phyloP scores from a whole-genome alignment of 805 yeast species.

The Kluyveromyces siamensis region DNA sequence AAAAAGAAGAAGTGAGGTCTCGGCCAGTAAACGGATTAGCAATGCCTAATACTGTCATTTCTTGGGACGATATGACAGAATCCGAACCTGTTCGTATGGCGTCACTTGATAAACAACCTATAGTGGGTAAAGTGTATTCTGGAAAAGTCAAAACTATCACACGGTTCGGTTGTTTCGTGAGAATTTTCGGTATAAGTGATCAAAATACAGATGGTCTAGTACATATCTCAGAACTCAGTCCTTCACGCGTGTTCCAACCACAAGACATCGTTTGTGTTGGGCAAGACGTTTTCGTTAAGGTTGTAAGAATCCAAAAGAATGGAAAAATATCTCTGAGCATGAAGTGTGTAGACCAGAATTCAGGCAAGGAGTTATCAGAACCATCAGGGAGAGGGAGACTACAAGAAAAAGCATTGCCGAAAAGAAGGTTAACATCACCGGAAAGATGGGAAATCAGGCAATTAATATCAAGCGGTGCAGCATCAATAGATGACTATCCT shows the following conservation, averaged over 20 bases:
- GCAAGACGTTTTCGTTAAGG: slow-evolving; percentile 59
- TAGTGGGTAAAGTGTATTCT: slow-evolving; percentile 40
- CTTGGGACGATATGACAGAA: slow-evolving; percentile 14
- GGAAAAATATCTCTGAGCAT: slow-evolving; percentile 51
- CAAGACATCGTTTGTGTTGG: slow-evolving; percentile 45
- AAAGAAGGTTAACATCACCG: slow-evolving; percentile 60
- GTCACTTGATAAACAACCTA: slow-evolving; percentile 25
- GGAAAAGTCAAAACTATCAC: slow-evolving; percentile 57
- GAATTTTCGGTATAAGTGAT: slow-evolving; percentile 34
- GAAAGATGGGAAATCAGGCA: slow-evolving; percentile 89
- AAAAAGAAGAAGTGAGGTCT: slow-evolving; percentile 1
- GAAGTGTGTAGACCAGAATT: slow-evolving; percentile 62
- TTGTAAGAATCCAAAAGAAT: slow-evolving; percentile 37
- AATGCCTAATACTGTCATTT: slow-evolving; percentile 11
- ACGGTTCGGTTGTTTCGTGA: slow-evolving; percentile 72
- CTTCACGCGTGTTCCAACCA: slow-evolving; percentile 44
- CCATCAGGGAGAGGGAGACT: slow-evolving; percentile 10
- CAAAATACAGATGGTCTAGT: slow-evolving; percentile 50
- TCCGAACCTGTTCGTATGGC: slow-evolving; percentile 8
- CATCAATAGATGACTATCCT: slow-evolving; percentile 58
- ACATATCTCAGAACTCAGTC: slow-evolving; percentile 62
- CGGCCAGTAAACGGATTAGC: slow-evolving; percentile 1
- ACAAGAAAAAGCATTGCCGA: slow-evolving; percentile 12
- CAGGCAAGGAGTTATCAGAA: slow-evolving; percentile 38
- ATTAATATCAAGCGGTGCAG: slow-evolving; percentile 70